Conservation (phyloP, 1,284 basidiomycete genomes). For the Apiotrichum domesticum region DNA sequence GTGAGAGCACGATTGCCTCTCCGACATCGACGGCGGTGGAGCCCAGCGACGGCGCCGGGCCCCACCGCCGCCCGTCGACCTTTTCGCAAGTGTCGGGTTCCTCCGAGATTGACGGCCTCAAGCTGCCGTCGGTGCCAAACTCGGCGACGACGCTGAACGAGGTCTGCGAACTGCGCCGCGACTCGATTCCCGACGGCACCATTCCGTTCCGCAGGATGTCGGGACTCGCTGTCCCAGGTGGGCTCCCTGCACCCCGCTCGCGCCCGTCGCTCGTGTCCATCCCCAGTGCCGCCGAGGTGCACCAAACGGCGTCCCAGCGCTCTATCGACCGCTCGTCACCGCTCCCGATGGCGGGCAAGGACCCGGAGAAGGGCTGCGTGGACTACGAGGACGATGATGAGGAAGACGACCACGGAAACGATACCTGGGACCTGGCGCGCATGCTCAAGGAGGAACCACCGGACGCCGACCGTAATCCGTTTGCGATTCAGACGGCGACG, state of each 20-base stretch:
- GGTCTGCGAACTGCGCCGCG: neutral
- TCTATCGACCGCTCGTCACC: neutral
- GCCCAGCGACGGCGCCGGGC: neutral
- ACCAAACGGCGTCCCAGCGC: too few relatives aligned
- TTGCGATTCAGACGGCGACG: conserved; percentile 16
- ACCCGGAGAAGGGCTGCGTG: conserved; percentile 11
- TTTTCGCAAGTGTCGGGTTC: neutral
- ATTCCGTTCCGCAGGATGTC: neutral
- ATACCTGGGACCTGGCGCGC: conserved; percentile 34
- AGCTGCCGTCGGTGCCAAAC: too few relatives aligned
- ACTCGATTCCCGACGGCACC: neutral
- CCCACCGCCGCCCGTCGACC: neutral
- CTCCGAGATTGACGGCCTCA: neutral
- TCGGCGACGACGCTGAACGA: too few relatives aligned
- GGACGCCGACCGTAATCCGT: conserved; percentile 17
- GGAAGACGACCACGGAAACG: conserved; percentile 24
- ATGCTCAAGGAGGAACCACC: conserved; percentile 30
- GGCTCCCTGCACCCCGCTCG: neutral
- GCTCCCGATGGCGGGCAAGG: neutral
- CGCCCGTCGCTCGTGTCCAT: neutral
- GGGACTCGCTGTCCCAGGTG: neutral
- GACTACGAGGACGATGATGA: conserved; percentile 19
- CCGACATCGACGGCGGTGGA: neutral
- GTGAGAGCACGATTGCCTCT: neutral
- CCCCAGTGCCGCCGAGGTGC: neutral